phyloP scores from a whole-genome alignment of 192 early-diverging fungal species.

The Pilaira anomala region DNA sequence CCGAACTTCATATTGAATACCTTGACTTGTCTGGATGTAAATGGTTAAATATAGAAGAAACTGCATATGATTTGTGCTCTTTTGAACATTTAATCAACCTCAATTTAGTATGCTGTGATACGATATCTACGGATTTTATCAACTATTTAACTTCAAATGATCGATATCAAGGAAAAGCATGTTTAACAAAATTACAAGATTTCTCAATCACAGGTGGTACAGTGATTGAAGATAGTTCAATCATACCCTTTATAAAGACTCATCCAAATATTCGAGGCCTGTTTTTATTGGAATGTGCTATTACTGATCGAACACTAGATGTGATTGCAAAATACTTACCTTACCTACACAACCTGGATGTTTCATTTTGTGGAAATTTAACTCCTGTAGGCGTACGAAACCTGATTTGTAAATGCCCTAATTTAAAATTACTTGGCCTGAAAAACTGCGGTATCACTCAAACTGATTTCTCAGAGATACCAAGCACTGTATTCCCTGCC shows the following conservation, averaged over 20 bases:
- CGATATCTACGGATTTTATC: conserved; percentile 19
- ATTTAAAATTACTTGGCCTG: conserved; percentile 24
- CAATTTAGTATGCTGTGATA: conserved; percentile 26
- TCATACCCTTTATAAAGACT: conserved; percentile 29
- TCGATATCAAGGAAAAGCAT: not conserved
- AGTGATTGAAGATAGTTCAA: conserved; percentile 32
- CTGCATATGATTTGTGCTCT: conserved; percentile 20
- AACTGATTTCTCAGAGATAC: conserved; percentile 20
- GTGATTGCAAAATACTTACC: conserved; percentile 31
- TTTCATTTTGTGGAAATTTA: conserved; percentile 32
- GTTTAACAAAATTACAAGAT: conserved; percentile 26
- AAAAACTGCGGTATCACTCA: conserved; percentile 18
- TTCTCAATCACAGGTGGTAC: conserved; percentile 37
- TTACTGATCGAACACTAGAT: conserved; percentile 35
- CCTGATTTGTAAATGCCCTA: conserved; percentile 19
- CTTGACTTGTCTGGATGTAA: conserved; percentile 24
- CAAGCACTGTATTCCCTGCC: not conserved
- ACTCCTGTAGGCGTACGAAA: conserved; percentile 30
- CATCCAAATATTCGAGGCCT: conserved; percentile 26
- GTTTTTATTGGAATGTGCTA: conserved; percentile 33
- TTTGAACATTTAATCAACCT: conserved; percentile 18
- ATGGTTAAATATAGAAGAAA: conserved; percentile 26
- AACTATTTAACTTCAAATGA: conserved; percentile 12
- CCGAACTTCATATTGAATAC: conserved; percentile 15
- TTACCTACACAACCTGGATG: conserved; percentile 27